Evolutionary conservation across 83 land plant genomes (phyloP).

Genomic region (Picea mariana): DNA sequence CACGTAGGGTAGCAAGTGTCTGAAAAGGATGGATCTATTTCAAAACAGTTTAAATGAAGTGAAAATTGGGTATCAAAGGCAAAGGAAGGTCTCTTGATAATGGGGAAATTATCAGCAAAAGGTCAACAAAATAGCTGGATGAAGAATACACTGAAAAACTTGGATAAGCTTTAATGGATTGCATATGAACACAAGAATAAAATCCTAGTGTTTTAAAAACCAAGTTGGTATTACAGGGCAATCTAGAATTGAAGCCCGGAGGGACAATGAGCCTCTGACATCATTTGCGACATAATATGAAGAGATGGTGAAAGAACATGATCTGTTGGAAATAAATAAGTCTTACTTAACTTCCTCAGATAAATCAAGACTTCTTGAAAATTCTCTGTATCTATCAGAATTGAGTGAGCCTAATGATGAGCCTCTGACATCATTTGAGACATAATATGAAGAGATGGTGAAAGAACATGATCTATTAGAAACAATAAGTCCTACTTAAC

Average conservation of each 20-base stretch:
- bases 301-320: neutral
- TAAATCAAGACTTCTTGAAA: neutral
- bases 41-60: neutral
- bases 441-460: neutral
- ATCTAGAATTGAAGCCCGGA: neutral
- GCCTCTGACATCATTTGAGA: neutral
- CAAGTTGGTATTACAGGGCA: neutral
- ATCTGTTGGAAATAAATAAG: neutral
- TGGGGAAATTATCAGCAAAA: neutral
- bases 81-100: neutral
- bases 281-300: neutral
- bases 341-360: neutral
- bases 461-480: neutral
- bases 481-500: neutral
- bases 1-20: neutral
- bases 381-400: neutral
- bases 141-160: neutral
- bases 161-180: neutral
- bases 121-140: neutral
- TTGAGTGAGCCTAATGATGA: neutral
- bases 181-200: neutral
- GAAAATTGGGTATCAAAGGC: neutral
- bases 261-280: neutral
- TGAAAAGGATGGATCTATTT: neutral
- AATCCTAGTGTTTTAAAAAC: neutral